Conservation (phyloP, 495 filamentous ascomycete species). For the Thozetella sp. region DNA sequence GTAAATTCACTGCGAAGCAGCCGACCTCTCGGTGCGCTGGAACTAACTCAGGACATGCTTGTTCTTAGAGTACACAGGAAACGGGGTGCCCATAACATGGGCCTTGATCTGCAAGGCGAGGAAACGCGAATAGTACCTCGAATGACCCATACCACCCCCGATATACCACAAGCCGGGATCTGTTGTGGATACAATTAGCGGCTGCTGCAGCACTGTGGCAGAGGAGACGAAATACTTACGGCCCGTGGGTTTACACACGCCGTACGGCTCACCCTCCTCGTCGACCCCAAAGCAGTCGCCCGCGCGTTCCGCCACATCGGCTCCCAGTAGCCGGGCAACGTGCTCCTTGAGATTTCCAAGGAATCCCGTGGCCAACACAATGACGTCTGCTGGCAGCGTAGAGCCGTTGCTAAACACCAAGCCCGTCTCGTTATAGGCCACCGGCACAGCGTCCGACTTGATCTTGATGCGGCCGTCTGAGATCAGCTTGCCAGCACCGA, state of each 20-base stretch:
- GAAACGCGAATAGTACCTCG: constrained; percentile 64
- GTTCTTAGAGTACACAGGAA: neutral
- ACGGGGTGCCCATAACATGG: constrained; percentile 43
- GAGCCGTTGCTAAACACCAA: constrained; percentile 63
- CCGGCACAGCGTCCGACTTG: constrained; percentile 62
- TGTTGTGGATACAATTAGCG: neutral
- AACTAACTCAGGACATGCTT: too few relatives aligned
- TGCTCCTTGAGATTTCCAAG: constrained; percentile 64
- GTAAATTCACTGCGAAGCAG: too few relatives aligned
- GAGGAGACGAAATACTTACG: constrained; percentile 18
- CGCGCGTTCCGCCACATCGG: constrained; percentile 61
- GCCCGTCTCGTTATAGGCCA: constrained; percentile 52
- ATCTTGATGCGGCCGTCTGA: constrained; percentile 69
- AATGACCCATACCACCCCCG: constrained; percentile 71
- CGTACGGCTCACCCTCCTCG: constrained; percentile 66
- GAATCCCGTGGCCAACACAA: constrained; percentile 77
- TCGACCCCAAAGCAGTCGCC: constrained; percentile 72
- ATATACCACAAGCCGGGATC: constrained; percentile 75
- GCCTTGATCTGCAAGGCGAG: constrained; percentile 74
- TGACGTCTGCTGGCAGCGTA: constrained; percentile 66
- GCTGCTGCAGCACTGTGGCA: too few relatives aligned
- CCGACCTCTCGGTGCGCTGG: too few relatives aligned
- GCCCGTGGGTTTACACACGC: constrained; percentile 68
- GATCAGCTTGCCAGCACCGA: constrained; percentile 65
- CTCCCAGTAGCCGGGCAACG: constrained; percentile 63